Evolutionary conservation across 129 eudicot species (phyloP), one percentile per base, ranked within the genome.

Genomic region (Mikania micrantha): DNA sequence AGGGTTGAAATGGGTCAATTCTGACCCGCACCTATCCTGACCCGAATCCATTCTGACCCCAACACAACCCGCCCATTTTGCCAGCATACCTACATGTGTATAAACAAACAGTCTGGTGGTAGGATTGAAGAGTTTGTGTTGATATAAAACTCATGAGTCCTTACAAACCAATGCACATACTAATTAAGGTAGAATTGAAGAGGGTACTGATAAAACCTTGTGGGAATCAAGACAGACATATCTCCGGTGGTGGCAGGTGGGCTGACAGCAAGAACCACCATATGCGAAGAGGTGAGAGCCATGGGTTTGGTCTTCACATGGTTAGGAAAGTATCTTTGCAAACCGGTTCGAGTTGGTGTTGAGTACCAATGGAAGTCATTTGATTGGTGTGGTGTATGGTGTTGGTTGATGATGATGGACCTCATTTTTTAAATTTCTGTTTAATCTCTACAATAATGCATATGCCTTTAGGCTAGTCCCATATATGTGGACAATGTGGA

Each of bases 191-290:
- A 5, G 31, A 45, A 52, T 39, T 25, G 27, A 49, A 50, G 57
- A 28, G 29, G 39, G 32, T 29, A 66, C 16, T 16, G 42, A 53
- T 60, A 76, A 48, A 38, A 87, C 95, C 88, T 70, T 31, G 88
- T 79, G 52, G 36, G 83, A 34, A 87, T 81, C 71, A 84, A 66
- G 70, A 82, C 82, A 0, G 85, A 50, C 2, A 84, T 19, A 74
- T 87, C 83, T 35, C 74, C 77, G 35, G 85, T 25, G 67, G 76
- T 54, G 22, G 85, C 60, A 0, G 77, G 45, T 8, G 83, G 45
- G 35, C 15, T 66, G 59, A 7, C 74, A 10, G 53, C 79, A 34
- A 77, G 82, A 68, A 75, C 34, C 56, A 72, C 68, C 48, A 60
- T 9, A 42, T 25, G 73, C 57, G 84, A 79, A 35, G 84, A 56